Evolutionary conservation across 345 rosid genomes (phyloP), one percentile per base, ranked within the genome.

Genomic region (Gossypioides kirkii): DNA sequence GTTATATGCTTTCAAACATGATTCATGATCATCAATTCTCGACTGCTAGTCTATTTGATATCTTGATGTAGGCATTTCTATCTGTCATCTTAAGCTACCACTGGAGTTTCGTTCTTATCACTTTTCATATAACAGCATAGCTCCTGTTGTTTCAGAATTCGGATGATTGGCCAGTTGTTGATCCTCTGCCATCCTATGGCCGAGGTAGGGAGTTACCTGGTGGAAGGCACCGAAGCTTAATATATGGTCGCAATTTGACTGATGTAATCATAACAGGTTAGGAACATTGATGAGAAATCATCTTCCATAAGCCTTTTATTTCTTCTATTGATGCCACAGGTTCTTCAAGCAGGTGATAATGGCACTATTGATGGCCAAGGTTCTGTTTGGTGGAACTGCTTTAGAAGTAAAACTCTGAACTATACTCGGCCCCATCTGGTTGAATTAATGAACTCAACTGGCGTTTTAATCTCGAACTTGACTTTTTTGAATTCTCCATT

Each of bases 311-410:
- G n/a, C 26, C 17, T 58, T 12, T 71, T 72, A 69, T 74, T 71
- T 47, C 38, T 64, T 58, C 78, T 75, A 36, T 42, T 69, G 61
- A 61, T 63, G 61, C 58, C 26, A 41, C 74, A 53, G 61, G 72
- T 74, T 73, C 71, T 75, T 50, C n/a, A 32, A 69, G 72, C 83
- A 95, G 99, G 99, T 62, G 91, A 91, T 60, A 95, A 92, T 80
- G 99, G 99, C 74, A 89, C 96, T 52, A 79, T 95, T 32, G 94
- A 95, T 80, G 99, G 99, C 60, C 99, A 95, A 85, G 99, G 99
- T 76, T 83, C 84, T 74, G 54, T 80, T 61, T 95, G 98, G 99
- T 92, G 99, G 99, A 81, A 86, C 58, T 84, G 94, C 89, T 95
- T 92, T 77, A 81, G 76, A 79, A 84, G 69, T 64, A 78, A 84